Conservation (phyloP, 163 green algal species). For the Chloromonas sp. region DNA sequence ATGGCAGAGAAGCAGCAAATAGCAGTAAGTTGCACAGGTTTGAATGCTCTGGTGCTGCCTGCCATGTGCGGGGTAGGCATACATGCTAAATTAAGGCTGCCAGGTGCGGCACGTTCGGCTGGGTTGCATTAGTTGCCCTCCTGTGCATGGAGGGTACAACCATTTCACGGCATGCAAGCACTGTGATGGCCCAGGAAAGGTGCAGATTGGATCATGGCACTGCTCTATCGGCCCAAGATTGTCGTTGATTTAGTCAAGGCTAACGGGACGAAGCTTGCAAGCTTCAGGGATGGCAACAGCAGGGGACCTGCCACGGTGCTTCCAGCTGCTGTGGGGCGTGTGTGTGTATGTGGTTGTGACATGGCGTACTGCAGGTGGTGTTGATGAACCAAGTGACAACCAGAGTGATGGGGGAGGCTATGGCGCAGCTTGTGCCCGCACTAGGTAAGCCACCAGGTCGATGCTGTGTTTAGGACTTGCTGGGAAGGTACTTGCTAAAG, state of each 20-base stretch:
- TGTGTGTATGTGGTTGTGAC: too few relatives aligned
- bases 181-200: too few relatives aligned
- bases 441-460: slow-evolving; percentile 7
- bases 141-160: neutral
- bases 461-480: too few relatives aligned
- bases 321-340: too few relatives aligned
- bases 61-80: neutral
- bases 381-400: slow-evolving; percentile 82
- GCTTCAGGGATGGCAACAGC: too few relatives aligned
- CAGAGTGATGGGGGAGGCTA: slow-evolving; percentile 9
- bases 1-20: neutral
- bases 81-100: neutral
- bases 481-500: too few relatives aligned
- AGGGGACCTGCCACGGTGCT: too few relatives aligned
- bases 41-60: neutral
- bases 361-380: slow-evolving; percentile 55
- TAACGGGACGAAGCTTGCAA: too few relatives aligned
- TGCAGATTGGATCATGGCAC: neutral
- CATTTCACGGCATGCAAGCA: too few relatives aligned
- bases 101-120: neutral
- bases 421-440: slow-evolving; percentile 20
- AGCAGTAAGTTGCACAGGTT: neutral
- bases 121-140: neutral
- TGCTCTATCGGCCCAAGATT: neutral
- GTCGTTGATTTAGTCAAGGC: neutral